A percentile compares a stretch with the other conserved stretches of the same genome.
These are phyloP conservation scores for Fonsecaea erecta DNA, from an alignment of 2,329 filamentous ascomycete genomes.

Conservation along the genomic window DNA sequence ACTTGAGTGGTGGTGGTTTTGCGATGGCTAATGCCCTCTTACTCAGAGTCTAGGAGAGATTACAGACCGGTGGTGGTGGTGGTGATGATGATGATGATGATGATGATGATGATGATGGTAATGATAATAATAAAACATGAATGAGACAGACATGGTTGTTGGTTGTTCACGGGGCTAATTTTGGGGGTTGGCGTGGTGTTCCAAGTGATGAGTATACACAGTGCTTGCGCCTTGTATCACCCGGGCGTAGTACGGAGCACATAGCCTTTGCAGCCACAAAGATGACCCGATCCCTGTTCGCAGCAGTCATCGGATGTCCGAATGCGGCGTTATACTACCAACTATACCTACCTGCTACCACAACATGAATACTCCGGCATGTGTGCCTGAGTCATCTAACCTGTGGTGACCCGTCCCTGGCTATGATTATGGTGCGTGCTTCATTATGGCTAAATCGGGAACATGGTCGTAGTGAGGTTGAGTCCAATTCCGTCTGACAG, in stretches of 20 bases:
- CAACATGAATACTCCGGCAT: not conserved
- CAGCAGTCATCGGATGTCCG: not conserved
- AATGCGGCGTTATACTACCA: slow-evolving; percentile 4
- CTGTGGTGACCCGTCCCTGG: not conserved
- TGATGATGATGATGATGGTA: not conserved
- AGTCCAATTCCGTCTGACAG: not conserved
- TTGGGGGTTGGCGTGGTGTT: not conserved
- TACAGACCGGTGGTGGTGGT: not conserved
- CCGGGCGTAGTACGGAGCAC: not conserved
- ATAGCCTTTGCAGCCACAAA: not conserved
- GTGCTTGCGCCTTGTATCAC: not conserved
- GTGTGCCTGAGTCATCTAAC: slow-evolving; percentile 13
- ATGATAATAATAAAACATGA: slow-evolving; percentile 5
- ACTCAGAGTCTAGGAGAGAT: slow-evolving; percentile 12
- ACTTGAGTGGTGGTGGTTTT: not conserved
- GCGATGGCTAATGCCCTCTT: slow-evolving; percentile 14
- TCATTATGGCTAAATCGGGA: slow-evolving; percentile 11
- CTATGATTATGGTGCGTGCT: not conserved
- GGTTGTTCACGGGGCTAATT: not conserved
- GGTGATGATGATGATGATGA: not conserved
- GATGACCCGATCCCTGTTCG: slow-evolving; percentile 11
- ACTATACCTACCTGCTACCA: not conserved
- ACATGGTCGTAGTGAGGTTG: not conserved
- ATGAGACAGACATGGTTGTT: no score
- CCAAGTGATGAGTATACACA: not conserved